These are phyloP conservation scores for Penicillium psychrofluorescens DNA, from an alignment of 495 filamentous ascomycete species.

Conservation along the genomic window DNA sequence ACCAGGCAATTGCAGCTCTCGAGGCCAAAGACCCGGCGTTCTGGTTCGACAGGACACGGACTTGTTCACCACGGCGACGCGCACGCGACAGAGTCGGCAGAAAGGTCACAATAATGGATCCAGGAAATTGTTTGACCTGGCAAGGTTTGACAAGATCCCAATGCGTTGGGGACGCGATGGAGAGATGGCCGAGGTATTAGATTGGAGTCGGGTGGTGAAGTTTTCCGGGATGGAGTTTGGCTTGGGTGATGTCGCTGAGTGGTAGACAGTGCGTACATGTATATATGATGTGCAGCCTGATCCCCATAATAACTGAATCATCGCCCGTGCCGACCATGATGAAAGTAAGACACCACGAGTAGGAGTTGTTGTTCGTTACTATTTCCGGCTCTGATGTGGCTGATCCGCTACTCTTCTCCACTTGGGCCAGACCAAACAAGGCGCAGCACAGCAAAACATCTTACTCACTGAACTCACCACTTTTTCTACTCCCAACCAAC, in stretches of 20 bases:
- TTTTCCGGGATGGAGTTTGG: neutral
- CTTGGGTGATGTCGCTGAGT: neutral
- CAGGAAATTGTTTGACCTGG: neutral
- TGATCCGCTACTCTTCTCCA: constrained; percentile 4
- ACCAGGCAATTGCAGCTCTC: too few species aligned
- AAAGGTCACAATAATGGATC: too few species aligned
- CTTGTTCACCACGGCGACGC: too few species aligned
- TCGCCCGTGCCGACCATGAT: too few species aligned
- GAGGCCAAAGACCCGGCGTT: too few species aligned
- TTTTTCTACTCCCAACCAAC: neutral
- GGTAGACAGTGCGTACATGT: too few species aligned
- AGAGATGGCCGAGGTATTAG: neutral
- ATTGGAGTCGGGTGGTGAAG: neutral
- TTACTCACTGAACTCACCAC: neutral
- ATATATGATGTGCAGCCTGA: neutral
- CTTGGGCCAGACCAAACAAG: constrained; percentile 20
- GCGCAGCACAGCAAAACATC: constrained; percentile 16
- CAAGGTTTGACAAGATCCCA: too few species aligned
- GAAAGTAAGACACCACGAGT: too few species aligned
- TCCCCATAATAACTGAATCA: neutral
- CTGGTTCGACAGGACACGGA: too few species aligned
- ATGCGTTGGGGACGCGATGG: too few species aligned
- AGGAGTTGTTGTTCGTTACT: constrained; percentile 4
- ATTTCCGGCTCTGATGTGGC: too few species aligned
- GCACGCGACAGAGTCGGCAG: too few species aligned